Evolutionary conservation across 1,284 basidiomycete species (phyloP).

Genomic region (Ceratobasidium sp.): DNA sequence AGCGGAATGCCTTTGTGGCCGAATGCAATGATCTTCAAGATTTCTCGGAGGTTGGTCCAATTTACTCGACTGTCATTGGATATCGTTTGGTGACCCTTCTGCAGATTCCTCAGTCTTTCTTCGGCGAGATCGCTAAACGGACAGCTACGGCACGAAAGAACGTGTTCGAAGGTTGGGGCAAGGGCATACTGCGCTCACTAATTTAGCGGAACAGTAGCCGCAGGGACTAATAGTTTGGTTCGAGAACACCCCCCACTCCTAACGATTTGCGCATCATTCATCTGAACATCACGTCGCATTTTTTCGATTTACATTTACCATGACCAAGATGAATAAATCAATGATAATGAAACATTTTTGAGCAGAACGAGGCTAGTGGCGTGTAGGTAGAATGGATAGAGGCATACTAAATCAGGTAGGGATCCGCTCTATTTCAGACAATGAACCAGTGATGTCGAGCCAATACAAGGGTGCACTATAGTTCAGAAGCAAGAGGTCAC

Average conservation of each 20-base stretch:
- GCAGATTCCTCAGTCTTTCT: slow-evolving; percentile 19
- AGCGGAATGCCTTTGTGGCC: slow-evolving; percentile 32
- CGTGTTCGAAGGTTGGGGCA: slow-evolving; percentile 38
- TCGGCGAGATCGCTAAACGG: slow-evolving; percentile 20
- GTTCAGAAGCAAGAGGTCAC: background rate
- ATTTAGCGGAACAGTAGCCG: slow-evolving; percentile 5
- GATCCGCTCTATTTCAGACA: background rate
- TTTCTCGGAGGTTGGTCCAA: slow-evolving; percentile 5
- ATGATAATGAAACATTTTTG: background rate
- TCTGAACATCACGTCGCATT: background rate
- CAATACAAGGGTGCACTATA: background rate
- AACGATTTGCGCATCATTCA: slow-evolving; percentile 14
- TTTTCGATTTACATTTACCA: background rate
- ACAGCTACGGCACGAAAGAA: slow-evolving; percentile 24
- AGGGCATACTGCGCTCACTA: slow-evolving; percentile 35
- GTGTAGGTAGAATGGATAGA: background rate
- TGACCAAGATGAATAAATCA: slow-evolving; percentile 34
- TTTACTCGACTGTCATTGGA: background rate
- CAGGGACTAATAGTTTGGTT: background rate
- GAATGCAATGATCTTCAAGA: slow-evolving; percentile 34
- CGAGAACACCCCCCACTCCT: slow-evolving; percentile 26
- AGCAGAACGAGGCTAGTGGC: slow-evolving; percentile 14
- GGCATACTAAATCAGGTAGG: background rate
- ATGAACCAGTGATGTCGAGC: background rate
- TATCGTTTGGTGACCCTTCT: background rate